phyloP scores from a whole-genome alignment of 78 protist genomes.

The Planoprotostelium fungivorum region DNA sequence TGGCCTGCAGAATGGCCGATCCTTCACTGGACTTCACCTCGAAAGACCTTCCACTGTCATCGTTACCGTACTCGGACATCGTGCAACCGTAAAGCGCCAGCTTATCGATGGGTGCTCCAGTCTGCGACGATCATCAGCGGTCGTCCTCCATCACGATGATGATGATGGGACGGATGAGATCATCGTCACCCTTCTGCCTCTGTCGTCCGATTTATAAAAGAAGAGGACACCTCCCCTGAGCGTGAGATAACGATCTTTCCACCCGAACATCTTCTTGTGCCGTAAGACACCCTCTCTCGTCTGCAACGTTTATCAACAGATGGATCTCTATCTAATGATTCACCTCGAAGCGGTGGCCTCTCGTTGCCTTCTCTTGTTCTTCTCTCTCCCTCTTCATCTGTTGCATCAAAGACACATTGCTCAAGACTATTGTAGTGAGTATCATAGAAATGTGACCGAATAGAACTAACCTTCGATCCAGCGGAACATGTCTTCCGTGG shows the following conservation, averaged over 20 bases:
- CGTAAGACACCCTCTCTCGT: neutral
- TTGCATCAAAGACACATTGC: neutral
- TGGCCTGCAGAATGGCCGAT: neutral
- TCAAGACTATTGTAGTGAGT: neutral
- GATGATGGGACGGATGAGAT: too few relatives aligned
- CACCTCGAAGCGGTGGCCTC: neutral
- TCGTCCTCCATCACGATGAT: too few relatives aligned
- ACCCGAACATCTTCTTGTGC: neutral
- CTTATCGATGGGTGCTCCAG: neutral
- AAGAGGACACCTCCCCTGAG: neutral
- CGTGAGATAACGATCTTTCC: neutral
- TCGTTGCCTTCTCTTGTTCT: neutral
- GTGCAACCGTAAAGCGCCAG: neutral
- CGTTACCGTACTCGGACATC: neutral
- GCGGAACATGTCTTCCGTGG: neutral
- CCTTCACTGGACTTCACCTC: neutral
- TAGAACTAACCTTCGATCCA: neutral
- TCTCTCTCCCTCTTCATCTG: neutral
- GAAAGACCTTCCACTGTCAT: neutral
- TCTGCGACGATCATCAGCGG: neutral
- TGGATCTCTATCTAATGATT: neutral
- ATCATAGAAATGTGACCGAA: neutral
- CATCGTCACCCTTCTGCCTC: too few relatives aligned
- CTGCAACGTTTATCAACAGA: neutral
- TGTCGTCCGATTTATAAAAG: neutral